Base-by-base conservation (phyloP, 2,329 filamentous ascomycete species). In the Fusarium euwallaceae region DNA sequence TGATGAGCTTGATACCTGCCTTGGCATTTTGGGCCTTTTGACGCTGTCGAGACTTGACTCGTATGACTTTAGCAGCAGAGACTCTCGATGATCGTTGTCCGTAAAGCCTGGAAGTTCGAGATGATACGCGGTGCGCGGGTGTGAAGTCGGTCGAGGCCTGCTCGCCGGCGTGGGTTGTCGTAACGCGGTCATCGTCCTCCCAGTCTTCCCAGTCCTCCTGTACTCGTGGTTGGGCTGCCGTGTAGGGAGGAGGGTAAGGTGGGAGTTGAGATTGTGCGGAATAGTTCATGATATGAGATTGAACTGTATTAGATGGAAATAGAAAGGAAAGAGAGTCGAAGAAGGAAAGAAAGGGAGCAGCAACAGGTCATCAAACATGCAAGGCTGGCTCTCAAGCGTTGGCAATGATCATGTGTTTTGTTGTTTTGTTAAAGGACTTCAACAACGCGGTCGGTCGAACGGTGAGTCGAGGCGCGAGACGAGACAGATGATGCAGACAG, bases 1-100 rank as follows among this genome's bases (percentile, higher is more conserved):
- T 95, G 73, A 94, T 90, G 22, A 95, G 81, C 72, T 86, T 92
- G 78, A 94, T 93, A 14, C 91, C 91, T 10, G 89, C 89, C 82
- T 88, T 87, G 66, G 87, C 86, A 80, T 92, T 90, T 78, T 91
- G 86, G 24, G 87, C 86, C 77, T 89, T 90, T 77, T 93, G 91
- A 62, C 91, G 86, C 34, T 88, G 87, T 64, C 88, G 88, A 4
- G 91, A 93, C 78, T 88, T 92, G 24, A 88, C 80, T 10, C 88
- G 84, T 53, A 80, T 82, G 34, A 87, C 78, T 64, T 82, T 87
- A 32, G 83, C 82, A 3, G 81, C 78, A 1, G 87, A 86, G 29
- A 82, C 74, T 61, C 84, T 79, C 6, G 82, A 81, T 22, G 75
- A 72, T 65, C 82, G 79, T 22, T 75, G 43, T 61, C 59, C 43